Evolutionary conservation across 768 basidiomycete genomes (phyloP).

Genomic region (Tricholoma bakamatsutake): DNA sequence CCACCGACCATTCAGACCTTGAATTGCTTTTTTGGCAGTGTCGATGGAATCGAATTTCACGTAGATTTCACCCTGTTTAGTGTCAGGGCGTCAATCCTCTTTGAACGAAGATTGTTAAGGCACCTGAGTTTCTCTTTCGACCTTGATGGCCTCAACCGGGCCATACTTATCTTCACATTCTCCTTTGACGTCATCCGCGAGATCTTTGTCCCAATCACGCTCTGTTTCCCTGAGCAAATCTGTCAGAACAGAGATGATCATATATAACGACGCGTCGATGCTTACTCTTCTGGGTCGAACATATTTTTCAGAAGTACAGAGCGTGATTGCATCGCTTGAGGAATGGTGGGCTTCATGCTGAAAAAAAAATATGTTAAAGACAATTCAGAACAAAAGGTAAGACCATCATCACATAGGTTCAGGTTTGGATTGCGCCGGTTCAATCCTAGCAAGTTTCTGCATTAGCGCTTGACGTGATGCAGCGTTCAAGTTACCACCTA

Average conservation of each 20-base stretch:
- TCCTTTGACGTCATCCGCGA: constrained; percentile 92
- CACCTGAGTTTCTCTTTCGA: constrained; percentile 92
- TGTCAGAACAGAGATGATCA: background rate
- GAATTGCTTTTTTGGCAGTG: constrained; percentile 75
- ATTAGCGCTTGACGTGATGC: constrained; percentile 98
- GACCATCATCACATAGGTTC: constrained; percentile 57
- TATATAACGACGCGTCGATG: constrained; percentile 6
- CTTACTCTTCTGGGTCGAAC: constrained; percentile 96
- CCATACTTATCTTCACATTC: constrained; percentile 95
- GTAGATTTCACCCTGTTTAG: constrained; percentile 87
- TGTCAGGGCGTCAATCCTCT: constrained; percentile 7
- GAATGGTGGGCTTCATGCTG: constrained; percentile 74
- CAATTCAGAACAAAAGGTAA: too few relatives aligned
- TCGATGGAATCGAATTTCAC: constrained; percentile 83
- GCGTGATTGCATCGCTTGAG: constrained; percentile 82
- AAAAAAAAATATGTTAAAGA: constrained; percentile 15
- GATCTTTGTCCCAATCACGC: constrained; percentile 93
- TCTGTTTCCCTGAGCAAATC: constrained; percentile 74
- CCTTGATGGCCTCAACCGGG: constrained; percentile 77
- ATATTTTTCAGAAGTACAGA: constrained; percentile 90
- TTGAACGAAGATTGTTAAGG: background rate
- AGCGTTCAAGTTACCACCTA: constrained; percentile 97
- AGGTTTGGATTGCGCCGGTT: constrained; percentile 50
- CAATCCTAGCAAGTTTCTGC: constrained; percentile 99
- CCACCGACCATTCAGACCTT: constrained; percentile 94